Base-by-base conservation (phyloP, 768 basidiomycete genomes). In the Lenzites betulinus region DNA sequence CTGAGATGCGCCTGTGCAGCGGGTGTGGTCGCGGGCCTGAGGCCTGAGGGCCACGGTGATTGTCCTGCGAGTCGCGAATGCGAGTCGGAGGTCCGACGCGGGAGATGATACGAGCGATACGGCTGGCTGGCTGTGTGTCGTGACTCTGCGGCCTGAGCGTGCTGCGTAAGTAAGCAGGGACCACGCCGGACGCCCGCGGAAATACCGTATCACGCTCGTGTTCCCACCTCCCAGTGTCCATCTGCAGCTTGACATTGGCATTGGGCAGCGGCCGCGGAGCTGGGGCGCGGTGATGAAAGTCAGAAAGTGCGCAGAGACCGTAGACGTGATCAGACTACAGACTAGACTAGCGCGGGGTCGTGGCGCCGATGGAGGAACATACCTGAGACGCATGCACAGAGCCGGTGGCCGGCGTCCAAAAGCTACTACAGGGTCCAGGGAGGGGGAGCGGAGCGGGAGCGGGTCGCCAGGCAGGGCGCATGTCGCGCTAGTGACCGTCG, bases 401-500 rank as follows among this genome's bases (percentile, higher is more conserved):
- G 30, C 30, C 30, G 38, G 38, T 18, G 4, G 18, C 38, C 38
- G 15, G 38, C 15, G 38, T 39, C 38, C 38, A 39, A 18, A 20
- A 11, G 16, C 33, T n/a, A 12, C 6, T 9, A 26, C 46, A 42
- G 41, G 11, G 26, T 25, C 13, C 12, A 15, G 49, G 18, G 16
- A 8, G 30, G 20, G 33, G 15, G n/a, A n/a, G n/a, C n/a, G n/a
- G n/a, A n/a, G n/a, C n/a, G n/a, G n/a, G n/a, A n/a, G n/a, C n/a
- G n/a, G n/a, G n/a, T n/a, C n/a, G n/a, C n/a, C n/a, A n/a, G 4
- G 30, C 22, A 36, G 11, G 28, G 54, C 36, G 12, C 47, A 12
- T 23, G 56, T 58, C 56, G 56, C 48, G 48, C 46, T 58, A 58
- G 56, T 22, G 56, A 58, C 48, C 41, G 56, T 50, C 56, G 56